Evolutionary conservation across 2,329 filamentous ascomycete genomes (phyloP), one percentile per base, ranked within the genome.

Genomic region (Lachnellula subtilissima): DNA sequence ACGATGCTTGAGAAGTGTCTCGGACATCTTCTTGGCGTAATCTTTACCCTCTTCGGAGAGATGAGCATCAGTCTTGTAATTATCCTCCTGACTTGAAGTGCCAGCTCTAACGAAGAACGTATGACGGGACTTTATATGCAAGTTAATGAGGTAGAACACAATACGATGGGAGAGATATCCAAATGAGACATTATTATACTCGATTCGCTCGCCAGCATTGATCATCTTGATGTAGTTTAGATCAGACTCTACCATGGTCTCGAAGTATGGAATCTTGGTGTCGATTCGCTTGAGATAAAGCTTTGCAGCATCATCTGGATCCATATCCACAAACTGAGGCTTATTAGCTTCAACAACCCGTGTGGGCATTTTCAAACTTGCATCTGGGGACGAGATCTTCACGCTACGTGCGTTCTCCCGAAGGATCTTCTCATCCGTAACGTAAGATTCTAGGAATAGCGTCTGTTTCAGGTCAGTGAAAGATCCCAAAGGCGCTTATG

Each of bases 161-260:
- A 99, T 99, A 58, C 94, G 86, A 71, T 99, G 92, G 0, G 92
- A 96, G 35, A 99, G 81, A 69, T 99, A 99, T 65, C 92, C 93
- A 72, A 99, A 97, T 69, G 88, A 92, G 70, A 94, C 89, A 64
- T 97, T 97, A 76, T 99, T 99, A 73, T 97, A 93, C 65, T 93
- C 88, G 69, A 99, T 88, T 64, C 91, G 86, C 69, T 93, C 85
- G 46, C 94, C 94, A 7, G 94, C 94, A 65, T 99, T 99, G 71
- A 97, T 96, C 93, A 99, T 97, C 77, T 96, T 97, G 75, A 99
- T 93, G 75, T 93, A 99, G 71, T 97, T 96, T 61, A 99, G 80
- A 63, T 97, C 92, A 32, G 82, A 80, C 72, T 99, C 94, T 66
- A 92, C 83, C 91, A 99, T 97, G 1, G 91, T 96, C 75, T 99